These are phyloP conservation scores for Tylopilus subfusipes DNA, from an alignment of 768 basidiomycete genomes.

Conservation along the genomic window DNA sequence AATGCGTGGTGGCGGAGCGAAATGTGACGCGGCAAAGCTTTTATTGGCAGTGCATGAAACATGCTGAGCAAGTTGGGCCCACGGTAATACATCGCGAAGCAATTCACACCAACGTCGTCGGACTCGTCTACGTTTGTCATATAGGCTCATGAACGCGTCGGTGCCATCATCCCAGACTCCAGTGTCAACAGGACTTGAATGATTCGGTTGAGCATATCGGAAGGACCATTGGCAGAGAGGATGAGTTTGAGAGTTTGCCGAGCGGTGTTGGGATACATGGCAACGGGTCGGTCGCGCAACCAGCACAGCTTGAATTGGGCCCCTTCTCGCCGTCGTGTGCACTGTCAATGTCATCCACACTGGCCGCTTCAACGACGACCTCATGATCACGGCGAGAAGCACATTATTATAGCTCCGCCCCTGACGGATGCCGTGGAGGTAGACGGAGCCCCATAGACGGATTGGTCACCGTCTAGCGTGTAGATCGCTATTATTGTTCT, in stretches of 20 bases:
- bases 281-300: no score
- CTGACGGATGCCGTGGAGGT: no score
- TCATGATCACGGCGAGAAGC: no score
- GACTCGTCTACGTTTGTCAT: neutral
- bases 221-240: neutral
- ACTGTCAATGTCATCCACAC: no score
- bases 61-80: neutral
- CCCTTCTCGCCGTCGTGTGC: no score
- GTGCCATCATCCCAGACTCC: neutral
- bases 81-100: neutral
- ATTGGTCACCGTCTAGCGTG: no score
- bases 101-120: neutral
- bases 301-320: neutral
- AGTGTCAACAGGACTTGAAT: no score
- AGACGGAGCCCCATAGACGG: no score
- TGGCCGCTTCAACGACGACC: no score
- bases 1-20: neutral
- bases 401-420: no score
- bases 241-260: neutral
- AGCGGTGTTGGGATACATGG: no score
- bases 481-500: no score
- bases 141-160: neutral
- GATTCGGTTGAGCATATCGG: neutral
- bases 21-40: neutral
- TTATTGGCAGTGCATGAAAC: neutral